Base-by-base conservation (phyloP, 2,329 filamentous ascomycete genomes). In the Colletotrichum sp. region DNA sequence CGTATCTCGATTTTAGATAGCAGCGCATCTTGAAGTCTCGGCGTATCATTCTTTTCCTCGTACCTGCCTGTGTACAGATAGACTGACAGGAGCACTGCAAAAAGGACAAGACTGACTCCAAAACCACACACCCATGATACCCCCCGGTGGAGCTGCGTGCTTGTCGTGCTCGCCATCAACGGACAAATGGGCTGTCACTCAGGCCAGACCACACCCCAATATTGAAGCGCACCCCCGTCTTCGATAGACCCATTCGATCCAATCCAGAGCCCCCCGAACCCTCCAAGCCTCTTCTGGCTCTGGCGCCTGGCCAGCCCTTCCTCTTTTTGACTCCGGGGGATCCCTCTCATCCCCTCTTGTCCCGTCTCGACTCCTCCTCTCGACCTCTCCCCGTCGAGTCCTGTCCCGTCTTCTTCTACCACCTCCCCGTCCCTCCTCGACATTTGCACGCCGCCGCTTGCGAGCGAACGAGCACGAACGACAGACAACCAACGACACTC, bases 161-260 rank as follows among this genome's bases (percentile, higher is more conserved):
- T 68, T 72, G 32, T 60, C 8, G 55, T 22, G n/a, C 60, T 68
- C 27, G 13, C 63, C 36, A 39, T 68, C 32, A 64, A 75, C 65
- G 70, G 70, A 34, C 70, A 64, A 68, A 75, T 69, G 70, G 70
- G 39, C 70, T 68, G 73, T 65, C 70, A 69, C 64, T 59, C 64
- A 75, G 64, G 59, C 70, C 70, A 68, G 59, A 59, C 63, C 36
- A 32, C 27, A 57, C 36, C 68, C 68, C 44, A 61, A 63, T 30
- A 75, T 74, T 44, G 52, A 63, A 48, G 55, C 52, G 52, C 61
- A 55, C 61, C 68, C 61, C 61, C 68, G 68, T 71, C 69, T 34
- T 60, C 48, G 44, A 48, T 48, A 48, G 44, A 48, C 44, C 44
- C 44, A 48, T 48, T 48, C 16, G 44, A 48, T 48, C 44, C 44